Conservation (phyloP, 495 filamentous ascomycete species). For the Letharia lupina region DNA sequence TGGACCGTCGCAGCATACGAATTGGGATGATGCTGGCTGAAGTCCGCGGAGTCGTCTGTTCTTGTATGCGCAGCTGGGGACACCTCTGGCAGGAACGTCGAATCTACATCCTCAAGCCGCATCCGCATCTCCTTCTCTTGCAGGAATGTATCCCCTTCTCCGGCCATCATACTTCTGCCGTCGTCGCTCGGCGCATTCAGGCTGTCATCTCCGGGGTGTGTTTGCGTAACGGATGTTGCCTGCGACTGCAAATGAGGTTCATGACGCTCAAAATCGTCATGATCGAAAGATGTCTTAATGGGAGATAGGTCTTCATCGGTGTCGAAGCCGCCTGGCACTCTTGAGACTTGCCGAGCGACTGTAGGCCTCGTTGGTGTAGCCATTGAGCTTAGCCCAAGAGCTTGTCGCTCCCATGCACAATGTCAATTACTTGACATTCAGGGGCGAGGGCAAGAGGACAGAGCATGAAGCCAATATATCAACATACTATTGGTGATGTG, state of each 20-base stretch:
- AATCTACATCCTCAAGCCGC: conserved; percentile 79
- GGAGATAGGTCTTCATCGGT: conserved; percentile 33
- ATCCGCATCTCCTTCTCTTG: conserved; percentile 60
- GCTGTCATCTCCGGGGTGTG: conserved; percentile 20
- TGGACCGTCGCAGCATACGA: neutral
- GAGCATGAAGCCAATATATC: neutral
- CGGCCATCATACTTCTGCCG: conserved; percentile 31
- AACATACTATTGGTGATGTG: neutral
- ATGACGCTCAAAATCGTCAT: conserved; percentile 14
- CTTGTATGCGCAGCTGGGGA: conserved; percentile 32
- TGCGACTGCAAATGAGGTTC: conserved; percentile 4
- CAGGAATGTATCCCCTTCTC: conserved; percentile 42
- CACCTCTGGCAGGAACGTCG: conserved; percentile 61
- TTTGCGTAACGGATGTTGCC: neutral
- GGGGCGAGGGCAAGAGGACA: neutral
- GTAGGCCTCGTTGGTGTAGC: conserved; percentile 21
- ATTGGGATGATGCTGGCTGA: conserved; percentile 28
- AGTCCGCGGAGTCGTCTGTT: conserved; percentile 57
- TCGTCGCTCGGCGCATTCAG: conserved; percentile 31
- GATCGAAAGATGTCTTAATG: conserved; percentile 34
- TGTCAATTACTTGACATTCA: neutral
- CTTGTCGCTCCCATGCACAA: neutral
- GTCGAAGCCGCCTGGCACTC: conserved; percentile 32
- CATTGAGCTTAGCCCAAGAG: conserved; percentile 13
- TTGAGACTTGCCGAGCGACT: conserved; percentile 25